Base-by-base conservation (phyloP, 208 protist genomes). In the Phytomonas francai region DNA sequence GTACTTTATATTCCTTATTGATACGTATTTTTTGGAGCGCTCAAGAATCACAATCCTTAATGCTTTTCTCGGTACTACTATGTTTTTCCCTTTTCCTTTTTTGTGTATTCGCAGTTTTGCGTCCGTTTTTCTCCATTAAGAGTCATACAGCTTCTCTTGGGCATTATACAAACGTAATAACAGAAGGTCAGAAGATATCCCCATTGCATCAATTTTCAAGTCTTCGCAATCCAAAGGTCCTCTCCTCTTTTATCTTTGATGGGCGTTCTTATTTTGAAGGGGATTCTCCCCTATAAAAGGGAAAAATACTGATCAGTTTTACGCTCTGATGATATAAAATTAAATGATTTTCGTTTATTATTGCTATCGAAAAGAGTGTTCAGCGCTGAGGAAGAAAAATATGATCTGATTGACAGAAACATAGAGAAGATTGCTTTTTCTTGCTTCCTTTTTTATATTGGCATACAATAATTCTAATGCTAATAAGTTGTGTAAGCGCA, bases 391-490 rank as follows among this genome's bases (percentile, higher is more conserved):
- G 34, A 39, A 39, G 34, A 39, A 39, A 39, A 39, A 39, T 39
- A 9, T 9, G 3, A 9, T 39, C 3, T 39, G n/a, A 39, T 39
- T 9, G 9, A 39, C 34, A 39, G 9, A 60, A 33, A 33, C 32
- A 8, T 16, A 45, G 45, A 11, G n/a, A 8, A 5, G 3, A n/a
- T 63, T 1, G 28, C 54, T 72, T 76, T 76, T 34, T 60, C 67
- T 71, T 76, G 49, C 42, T 60, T 67, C 61, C 42, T n/a, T 72
- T 54, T 29, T 65, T 71, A 3, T 66, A 39, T 39, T 39, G 3
- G 9, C 34, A 9, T 39, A 39, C 34, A 39, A 3, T 12, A 3
- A 39, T 39, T 12, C 34, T 9, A 39, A 39, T 39, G 9, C 34
- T 3, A 39, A 39, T 12, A 39, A 39, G 9, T 39, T 39, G 3